Percentiles rank a stretch among this genome's conserved stretches.
Evolutionary conservation across 345 rosid species (phyloP).

Genomic region (Dimocarpus longan): DNA sequence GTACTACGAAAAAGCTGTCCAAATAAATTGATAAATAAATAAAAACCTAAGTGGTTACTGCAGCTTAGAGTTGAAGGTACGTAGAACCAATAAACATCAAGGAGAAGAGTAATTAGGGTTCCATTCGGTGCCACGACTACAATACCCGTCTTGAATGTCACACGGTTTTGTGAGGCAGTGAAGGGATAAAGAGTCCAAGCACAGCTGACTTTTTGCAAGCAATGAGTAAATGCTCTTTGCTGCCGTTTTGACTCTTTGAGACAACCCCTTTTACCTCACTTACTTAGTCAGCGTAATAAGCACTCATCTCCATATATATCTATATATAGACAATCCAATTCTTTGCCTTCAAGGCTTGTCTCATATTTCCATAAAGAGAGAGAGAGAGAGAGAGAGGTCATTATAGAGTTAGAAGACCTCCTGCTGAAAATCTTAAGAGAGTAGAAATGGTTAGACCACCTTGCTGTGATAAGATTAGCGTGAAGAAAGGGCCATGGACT

Average conservation of each 20-base stretch:
- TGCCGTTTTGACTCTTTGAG: constrained; percentile 59
- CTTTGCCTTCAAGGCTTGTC: constrained; percentile 35
- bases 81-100: background rate
- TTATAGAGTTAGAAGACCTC: background rate
- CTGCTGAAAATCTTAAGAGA: constrained; percentile 4
- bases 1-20: no score
- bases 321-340: constrained; percentile 26
- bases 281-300: constrained; percentile 38
- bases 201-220: constrained; percentile 54
- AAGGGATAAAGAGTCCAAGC: constrained; percentile 31
- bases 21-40: no score
- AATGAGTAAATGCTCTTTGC: constrained; percentile 62
- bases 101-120: background rate
- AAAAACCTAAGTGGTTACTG: no score
- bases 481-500: constrained; percentile 99
- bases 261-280: constrained; percentile 26
- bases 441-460: constrained; percentile 84
- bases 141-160: constrained; percentile 30
- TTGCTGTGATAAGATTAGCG: constrained; percentile 78
- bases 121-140: constrained; percentile 32
- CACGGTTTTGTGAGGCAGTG: constrained; percentile 29
- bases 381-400: background rate
- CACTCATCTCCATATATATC: constrained; percentile 9
- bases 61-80: background rate
- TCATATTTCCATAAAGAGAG: background rate